Evolutionary conservation across 1,284 basidiomycete genomes (phyloP), one percentile per base, ranked within the genome.

Genomic region (Sporisorium graminicola): DNA sequence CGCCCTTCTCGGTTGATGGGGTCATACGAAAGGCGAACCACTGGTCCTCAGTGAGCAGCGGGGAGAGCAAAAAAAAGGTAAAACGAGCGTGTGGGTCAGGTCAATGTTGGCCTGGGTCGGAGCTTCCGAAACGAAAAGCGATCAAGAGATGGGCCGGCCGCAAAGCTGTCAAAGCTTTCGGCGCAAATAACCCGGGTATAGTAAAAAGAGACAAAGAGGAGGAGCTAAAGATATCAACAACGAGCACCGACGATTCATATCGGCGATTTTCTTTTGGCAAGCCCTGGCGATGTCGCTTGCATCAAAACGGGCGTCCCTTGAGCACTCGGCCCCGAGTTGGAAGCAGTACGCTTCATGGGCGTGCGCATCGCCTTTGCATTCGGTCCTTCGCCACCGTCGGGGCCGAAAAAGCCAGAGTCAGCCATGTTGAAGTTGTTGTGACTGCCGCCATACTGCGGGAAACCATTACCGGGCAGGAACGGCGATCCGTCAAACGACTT

Each of bases 301-400:
- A 65, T 68, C 51, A 77, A 27, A 6, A 63, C 40, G 1, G 74
- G 74, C 29, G 74, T 77, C 9, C 69, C 65, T 22, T 77, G 74
- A 13, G 37, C 65, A 43, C 65, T 77, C 2, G 74, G 74, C 22
- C 77, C 71, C 9, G 75, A 78, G 43, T 72, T 74, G 27, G 74
- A 77, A 13, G 79, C 79, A 1, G 79, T 81, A 1, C 79, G 70
- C 56, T 79, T 79, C 71, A 79, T 44, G n/a, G 65, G 74, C 49
- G 79, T 81, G 18, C 79, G 59, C 74, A 76, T 79, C 24, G 76
- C 73, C 53, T 81, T 81, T 22, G 70, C 67, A 43, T 81, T 81
- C 4, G 77, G 79, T 5, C 69, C 74, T 16, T 72, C 69, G 20
- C 53, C 62, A 22, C 57, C 62, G 3, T 71, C 70, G 0, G 62